These are phyloP conservation scores for Ochromonas danica DNA, from an alignment of 108 stramenopile species.

Conservation along the genomic window DNA sequence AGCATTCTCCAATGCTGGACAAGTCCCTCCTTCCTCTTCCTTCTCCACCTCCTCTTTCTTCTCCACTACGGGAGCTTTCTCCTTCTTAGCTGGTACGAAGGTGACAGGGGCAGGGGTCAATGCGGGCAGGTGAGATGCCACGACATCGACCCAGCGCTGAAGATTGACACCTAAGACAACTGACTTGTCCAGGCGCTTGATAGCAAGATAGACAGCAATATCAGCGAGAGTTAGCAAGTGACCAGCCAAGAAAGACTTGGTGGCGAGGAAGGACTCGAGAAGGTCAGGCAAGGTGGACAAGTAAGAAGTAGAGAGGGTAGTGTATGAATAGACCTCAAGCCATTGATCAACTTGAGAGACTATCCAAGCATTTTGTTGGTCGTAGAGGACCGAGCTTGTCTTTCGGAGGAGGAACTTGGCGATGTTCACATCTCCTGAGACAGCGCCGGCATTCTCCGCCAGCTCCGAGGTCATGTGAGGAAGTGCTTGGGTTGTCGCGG, in stretches of 20 bases:
- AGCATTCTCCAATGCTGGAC: slow-evolving; percentile 67
- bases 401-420: slow-evolving; percentile 45
- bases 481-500: no score
- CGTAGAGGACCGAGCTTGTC: slow-evolving; percentile 18
- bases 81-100: neutral
- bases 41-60: neutral
- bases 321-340: slow-evolving; percentile 68
- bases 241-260: slow-evolving; percentile 70
- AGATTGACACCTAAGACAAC: neutral
- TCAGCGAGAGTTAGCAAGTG: slow-evolving; percentile 78
- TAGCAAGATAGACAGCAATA: slow-evolving; percentile 62
- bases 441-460: no score
- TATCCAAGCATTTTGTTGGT: slow-evolving; percentile 40
- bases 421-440: slow-evolving; percentile 50
- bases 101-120: neutral
- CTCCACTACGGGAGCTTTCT: slow-evolving; percentile 28
- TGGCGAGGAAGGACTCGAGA: slow-evolving; percentile 55
- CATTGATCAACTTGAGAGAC: slow-evolving; percentile 71
- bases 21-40: slow-evolving; percentile 12
- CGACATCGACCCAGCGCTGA: slow-evolving; percentile 3
- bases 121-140: slow-evolving; percentile 70
- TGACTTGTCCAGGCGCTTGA: slow-evolving; percentile 33
- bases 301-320: slow-evolving; percentile 45
- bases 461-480: no score
- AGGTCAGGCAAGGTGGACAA: neutral